Percentiles rank a stretch among this genome's conserved stretches.
Conservation (phyloP, 2,329 filamentous ascomycete genomes). For the Colletotrichum musicola region DNA sequence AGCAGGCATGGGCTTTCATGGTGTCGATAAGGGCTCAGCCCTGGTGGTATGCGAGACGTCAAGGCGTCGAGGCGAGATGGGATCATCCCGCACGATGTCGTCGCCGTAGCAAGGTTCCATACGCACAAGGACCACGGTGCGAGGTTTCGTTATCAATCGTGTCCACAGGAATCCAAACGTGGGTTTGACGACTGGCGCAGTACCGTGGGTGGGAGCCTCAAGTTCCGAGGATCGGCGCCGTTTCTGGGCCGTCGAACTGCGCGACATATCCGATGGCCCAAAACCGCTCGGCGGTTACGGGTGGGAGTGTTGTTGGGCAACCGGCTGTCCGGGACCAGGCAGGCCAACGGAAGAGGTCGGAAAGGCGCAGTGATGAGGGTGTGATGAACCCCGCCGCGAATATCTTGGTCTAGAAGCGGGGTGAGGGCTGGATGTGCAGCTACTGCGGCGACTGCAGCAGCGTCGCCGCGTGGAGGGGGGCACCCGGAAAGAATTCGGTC, state of each 20-base stretch:
- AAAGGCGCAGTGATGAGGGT: conserved; percentile 29
- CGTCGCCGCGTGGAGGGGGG: conserved; percentile 26
- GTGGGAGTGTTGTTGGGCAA: conserved; percentile 18
- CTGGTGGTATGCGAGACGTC: conserved; percentile 23
- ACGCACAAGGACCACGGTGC: conserved; percentile 31
- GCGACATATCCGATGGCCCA: conserved; percentile 20
- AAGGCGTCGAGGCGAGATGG: conserved; percentile 32
- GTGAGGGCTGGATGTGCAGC: conserved; percentile 21
- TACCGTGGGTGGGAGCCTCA: conserved; percentile 14
- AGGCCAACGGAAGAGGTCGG: conserved; percentile 35
- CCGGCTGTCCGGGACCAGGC: conserved; percentile 31
- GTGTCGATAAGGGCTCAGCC: conserved; percentile 36
- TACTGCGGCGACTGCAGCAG: conserved; percentile 33
- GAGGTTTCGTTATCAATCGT: conserved; percentile 36
- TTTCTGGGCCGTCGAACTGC: conserved; percentile 6
- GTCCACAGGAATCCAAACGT: conserved; percentile 36
- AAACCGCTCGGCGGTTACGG: conserved; percentile 10
- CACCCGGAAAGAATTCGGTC: conserved; percentile 31
- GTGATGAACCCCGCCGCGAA: conserved; percentile 35
- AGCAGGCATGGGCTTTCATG: conserved; percentile 9
- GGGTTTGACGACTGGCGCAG: conserved; percentile 32
- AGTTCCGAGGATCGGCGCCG: conserved; percentile 25
- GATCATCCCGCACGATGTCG: conserved; percentile 35
- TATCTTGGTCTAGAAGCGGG: conserved; percentile 38
- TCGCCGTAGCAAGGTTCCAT: conserved; percentile 21